Evolutionary conservation across 805 yeast genomes (phyloP).

Genomic region (Pichia paraexigua): DNA sequence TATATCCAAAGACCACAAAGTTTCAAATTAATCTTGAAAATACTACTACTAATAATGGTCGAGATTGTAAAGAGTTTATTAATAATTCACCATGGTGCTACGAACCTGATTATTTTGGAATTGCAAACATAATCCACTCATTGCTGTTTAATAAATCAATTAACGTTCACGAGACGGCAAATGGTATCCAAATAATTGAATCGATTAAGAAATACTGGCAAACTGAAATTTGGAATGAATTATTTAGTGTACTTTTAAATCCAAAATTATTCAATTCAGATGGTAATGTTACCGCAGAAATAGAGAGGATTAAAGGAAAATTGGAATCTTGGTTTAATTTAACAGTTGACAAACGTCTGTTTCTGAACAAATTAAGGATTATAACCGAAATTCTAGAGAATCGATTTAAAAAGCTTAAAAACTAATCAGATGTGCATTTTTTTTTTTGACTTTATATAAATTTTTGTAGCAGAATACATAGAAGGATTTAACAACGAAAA

Average conservation of each 20-base stretch:
- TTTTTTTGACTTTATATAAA: too few species aligned
- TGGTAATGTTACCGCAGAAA: background rate
- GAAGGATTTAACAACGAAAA: too few species aligned
- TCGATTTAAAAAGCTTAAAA: conserved; percentile 1
- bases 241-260: conserved; percentile 60
- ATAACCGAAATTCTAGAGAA: conserved; percentile 7
- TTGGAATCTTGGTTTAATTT: conserved; percentile 16
- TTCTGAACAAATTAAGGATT: conserved; percentile 7
- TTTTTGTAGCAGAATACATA: too few species aligned
- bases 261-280: conserved; percentile 29
- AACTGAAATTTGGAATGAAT: conserved; percentile 55
- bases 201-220: conserved; percentile 72
- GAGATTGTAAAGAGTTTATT: conserved; percentile 65
- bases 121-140: conserved; percentile 67
- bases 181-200: conserved; percentile 31
- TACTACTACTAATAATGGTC: conserved; percentile 53
- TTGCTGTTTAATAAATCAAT: conserved; percentile 66
- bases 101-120: conserved; percentile 77
- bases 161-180: conserved; percentile 23
- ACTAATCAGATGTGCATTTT: background rate
- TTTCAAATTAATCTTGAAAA: conserved; percentile 42
- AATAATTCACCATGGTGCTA: conserved; percentile 58
- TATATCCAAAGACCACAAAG: conserved; percentile 41
- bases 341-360: conserved; percentile 9
- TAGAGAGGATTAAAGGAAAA: conserved; percentile 4